Base-by-base conservation (phyloP, 2,329 filamentous ascomycete species). In the Fusarium transvaalense region DNA sequence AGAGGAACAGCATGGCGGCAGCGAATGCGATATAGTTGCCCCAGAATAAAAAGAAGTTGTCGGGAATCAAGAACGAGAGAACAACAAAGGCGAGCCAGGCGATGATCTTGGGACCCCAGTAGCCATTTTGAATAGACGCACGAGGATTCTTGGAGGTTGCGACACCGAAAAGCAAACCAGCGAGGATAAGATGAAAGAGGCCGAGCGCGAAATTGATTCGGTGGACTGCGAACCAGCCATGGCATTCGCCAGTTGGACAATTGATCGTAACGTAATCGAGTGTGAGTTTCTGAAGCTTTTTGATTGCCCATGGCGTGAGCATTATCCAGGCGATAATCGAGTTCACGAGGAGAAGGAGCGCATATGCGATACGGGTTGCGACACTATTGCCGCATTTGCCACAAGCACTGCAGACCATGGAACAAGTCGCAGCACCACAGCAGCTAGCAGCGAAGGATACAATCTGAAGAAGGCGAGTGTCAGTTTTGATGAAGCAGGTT, bases 251-350 rank as follows among this genome's bases (percentile, higher is more conserved):
- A 50, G 92, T 94, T 29, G 93, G 91, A 78, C 96, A 99, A 76
- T 91, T 91, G 76, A 99, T 97, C 75, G 93, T 94, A 83, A 99
- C 94, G 77, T 97, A 98, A 81, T 98, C 94, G 70, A 99, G 86
- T 14, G 93, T 96, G 56, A 98, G 85, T 69, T 97, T 89, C 81
- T 98, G 90, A 8, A 99, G 86, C 79, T 98, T 98, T 76, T 97
- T 93, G 77, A 99, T 92, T 34, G 96, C 96, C 96, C 96, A 99
- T 54, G 94, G 93, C 23, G 96, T 99, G 82, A 99, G 93, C 93
- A 98, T 97, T 73, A 99, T 93, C 96, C 96, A 99, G 35, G 96
- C 95, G 52, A 98, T 79, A 69, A 98, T 97, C 61, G 95, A 97
- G 86, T 99, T 99, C 80, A 98, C 82, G 71, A 99, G 89, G 56